phyloP scores from a whole-genome alignment of 305 asterid species.

The Fraxinus velutina region DNA sequence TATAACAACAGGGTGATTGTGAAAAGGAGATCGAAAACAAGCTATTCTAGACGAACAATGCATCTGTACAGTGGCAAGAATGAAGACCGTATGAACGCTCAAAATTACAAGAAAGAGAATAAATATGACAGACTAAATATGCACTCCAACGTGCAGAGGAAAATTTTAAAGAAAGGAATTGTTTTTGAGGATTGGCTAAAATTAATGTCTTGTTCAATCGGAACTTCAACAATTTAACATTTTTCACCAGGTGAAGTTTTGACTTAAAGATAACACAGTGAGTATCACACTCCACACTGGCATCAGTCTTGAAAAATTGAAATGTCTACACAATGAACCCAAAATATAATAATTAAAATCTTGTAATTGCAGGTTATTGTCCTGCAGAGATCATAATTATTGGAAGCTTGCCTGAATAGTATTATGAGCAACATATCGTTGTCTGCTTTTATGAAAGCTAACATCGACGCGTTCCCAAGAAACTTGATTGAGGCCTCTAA shows the following conservation, averaged over 20 bases:
- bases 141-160: neutral
- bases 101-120: neutral
- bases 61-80: neutral
- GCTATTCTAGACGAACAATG: neutral
- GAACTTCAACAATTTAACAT: neutral
- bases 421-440: constrained; percentile 77
- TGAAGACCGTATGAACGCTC: neutral
- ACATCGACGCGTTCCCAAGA: constrained; percentile 91
- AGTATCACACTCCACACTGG: neutral
- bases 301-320: neutral
- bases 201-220: neutral
- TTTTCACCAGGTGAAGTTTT: neutral
- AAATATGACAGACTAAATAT: neutral
- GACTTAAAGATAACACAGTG: neutral
- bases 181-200: neutral
- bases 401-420: constrained; percentile 61
- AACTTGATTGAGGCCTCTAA: constrained; percentile 78
- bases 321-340: neutral
- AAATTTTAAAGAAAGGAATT: neutral
- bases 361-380: neutral
- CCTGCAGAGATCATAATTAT: neutral
- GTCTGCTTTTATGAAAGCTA: constrained; percentile 82
- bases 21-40: neutral
- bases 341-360: neutral
- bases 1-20: neutral